A percentile compares a stretch with the other conserved stretches of the same genome.
Conservation (phyloP, 2,329 filamentous ascomycete species). For the Xylaria sp. region DNA sequence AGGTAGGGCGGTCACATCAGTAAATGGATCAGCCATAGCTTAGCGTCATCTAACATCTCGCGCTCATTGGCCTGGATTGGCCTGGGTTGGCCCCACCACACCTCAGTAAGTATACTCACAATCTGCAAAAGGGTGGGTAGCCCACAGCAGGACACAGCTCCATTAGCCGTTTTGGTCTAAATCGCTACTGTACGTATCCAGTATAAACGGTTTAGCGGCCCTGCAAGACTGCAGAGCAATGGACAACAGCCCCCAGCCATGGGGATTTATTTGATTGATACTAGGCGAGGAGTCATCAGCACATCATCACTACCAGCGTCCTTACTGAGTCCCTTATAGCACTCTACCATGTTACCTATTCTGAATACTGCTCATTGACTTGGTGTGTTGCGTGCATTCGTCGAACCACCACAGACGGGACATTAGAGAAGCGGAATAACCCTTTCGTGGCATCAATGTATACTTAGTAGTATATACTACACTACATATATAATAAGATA, state of each 20-base stretch:
- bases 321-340: background rate
- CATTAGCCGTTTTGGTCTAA: constrained; percentile 25
- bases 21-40: constrained; percentile 15
- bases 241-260: constrained; percentile 27
- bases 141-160: background rate
- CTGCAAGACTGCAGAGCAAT: constrained; percentile 37
- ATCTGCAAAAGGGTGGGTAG: constrained; percentile 28
- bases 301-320: constrained; percentile 12
- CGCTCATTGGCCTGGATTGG: constrained; percentile 28
- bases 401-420: background rate
- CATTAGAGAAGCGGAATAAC: constrained; percentile 7
- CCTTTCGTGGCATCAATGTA: constrained; percentile 8
- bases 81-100: constrained; percentile 5
- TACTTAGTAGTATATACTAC: background rate
- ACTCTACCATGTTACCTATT: constrained; percentile 11
- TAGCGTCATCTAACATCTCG: constrained; percentile 30
- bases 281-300: constrained; percentile 41
- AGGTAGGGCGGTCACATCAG: constrained; percentile 3
- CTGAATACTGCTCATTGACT: constrained; percentile 14
- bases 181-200: background rate
- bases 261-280: constrained; percentile 31
- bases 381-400: constrained; percentile 30
- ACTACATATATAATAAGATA: constrained; percentile 1
- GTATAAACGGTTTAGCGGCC: constrained; percentile 39
- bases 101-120: constrained; percentile 8